Base-by-base conservation (phyloP, 2,329 filamentous ascomycete species). In the Lecanicillium sp. region DNA sequence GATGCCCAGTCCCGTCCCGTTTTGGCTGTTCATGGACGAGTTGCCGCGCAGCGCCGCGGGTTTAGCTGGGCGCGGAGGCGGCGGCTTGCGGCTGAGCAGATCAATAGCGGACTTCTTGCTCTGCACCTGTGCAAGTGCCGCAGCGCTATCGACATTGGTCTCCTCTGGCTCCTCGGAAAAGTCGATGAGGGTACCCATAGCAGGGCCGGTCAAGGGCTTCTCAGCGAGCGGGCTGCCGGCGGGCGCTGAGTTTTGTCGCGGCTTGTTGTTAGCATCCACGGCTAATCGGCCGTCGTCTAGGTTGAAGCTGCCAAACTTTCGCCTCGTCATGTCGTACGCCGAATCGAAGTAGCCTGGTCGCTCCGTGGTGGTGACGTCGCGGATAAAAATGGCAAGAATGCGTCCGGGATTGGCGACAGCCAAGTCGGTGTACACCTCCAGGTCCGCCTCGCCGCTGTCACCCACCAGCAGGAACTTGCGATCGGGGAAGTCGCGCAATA, bases 341-440 rank as follows among this genome's bases (percentile, higher is more conserved):
- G 81, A 75, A 54, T 95, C 87, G 60, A 96, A 96, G 62, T 93
- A 97, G 0, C 79, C 80, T 11, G 80, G 58, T 10, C 58, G 74
- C 30, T 86, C 78, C 0, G 85, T 78, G 0, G 89, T 95, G 0
- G 93, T 98, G 19, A 98, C 88, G 65, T 98, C 93, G 48, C 94
- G 80, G 54, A 98, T 97, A 65, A 97, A 97, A 6, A 98, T 81
- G 0, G 83, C 93, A 24, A 90, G 71, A 2, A 98, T 83, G 23
- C 87, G 80, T 0, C 87, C 86, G 0, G 90, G 91, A 57, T 97
- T 84, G 2, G 87, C 81, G 27, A 91, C 61, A 0, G 86, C 90
- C n/a, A 95, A 78, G 54, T 98, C 93, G 0, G 90, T 96, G 60
- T 98, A 98, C 0, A 97, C 90, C 64, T 98, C 94, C 3, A 98